Percentiles rank a stretch among this genome's conserved stretches.
Conservation (phyloP, 1,139 yeast genomes). For the Starmera stellimalicola region DNA sequence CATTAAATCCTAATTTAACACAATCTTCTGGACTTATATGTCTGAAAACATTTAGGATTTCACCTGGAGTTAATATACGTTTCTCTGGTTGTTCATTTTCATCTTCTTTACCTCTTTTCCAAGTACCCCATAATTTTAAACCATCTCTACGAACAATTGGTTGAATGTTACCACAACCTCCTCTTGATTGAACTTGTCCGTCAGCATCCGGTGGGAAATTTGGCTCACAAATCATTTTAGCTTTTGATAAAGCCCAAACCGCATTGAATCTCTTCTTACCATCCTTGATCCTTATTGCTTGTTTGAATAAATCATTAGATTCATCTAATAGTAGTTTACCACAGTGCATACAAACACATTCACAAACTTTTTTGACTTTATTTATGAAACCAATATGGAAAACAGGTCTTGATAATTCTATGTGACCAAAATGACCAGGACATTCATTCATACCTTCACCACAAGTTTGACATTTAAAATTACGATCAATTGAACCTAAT, state of each 20-base stretch:
- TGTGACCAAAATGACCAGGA: constrained; percentile 99
- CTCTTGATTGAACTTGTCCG: constrained; percentile 52
- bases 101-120: constrained; percentile 78
- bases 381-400: constrained; percentile 94
- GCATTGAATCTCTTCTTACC: constrained; percentile 95
- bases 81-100: constrained; percentile 91
- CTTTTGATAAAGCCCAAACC: constrained; percentile 86
- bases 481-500: constrained; percentile 93
- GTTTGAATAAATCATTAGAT: constrained; percentile 76
- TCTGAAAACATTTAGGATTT: constrained; percentile 82
- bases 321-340: constrained; percentile 90
- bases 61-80: constrained; percentile 79
- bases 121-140: constrained; percentile 89
- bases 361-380: constrained; percentile 90
- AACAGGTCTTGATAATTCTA: constrained; percentile 95
- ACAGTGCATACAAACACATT: constrained; percentile 97
- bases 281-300: constrained; percentile 82
- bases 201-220: constrained; percentile 66
- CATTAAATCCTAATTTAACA: constrained; percentile 75
- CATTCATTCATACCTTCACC: constrained; percentile 99
- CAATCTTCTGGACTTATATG: constrained; percentile 87
- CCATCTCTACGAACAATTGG: constrained; percentile 97
- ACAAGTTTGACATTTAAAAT: constrained; percentile 96
- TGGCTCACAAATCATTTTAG: constrained; percentile 93
- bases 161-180: constrained; percentile 97